These are phyloP conservation scores for Ascochyta pisi DNA, from an alignment of 2,329 filamentous ascomycete genomes.

Conservation along the genomic window DNA sequence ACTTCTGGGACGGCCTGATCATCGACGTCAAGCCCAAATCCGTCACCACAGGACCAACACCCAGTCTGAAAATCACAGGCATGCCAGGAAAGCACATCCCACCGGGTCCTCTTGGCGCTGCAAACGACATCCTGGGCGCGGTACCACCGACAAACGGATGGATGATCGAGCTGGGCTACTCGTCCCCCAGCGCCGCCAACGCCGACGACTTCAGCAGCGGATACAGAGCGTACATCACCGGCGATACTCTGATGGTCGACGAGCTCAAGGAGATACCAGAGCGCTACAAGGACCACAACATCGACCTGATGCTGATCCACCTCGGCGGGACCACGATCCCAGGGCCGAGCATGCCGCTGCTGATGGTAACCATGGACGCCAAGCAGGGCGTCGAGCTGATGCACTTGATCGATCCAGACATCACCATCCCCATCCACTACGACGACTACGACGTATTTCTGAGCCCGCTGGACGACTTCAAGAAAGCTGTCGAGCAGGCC, in stretches of 20 bases:
- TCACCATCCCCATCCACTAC: constrained; percentile 62
- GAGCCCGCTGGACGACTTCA: constrained; percentile 66
- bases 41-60: constrained; percentile 28
- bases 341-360: constrained; percentile 61
- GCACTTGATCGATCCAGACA: constrained; percentile 63
- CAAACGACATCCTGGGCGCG: constrained; percentile 58
- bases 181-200: constrained; percentile 17
- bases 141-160: constrained; percentile 72
- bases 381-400: constrained; percentile 68
- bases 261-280: constrained; percentile 68
- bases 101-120: constrained; percentile 50
- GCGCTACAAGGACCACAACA: constrained; percentile 60
- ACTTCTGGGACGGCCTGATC: constrained; percentile 62
- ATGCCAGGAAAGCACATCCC: constrained; percentile 72
- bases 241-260: constrained; percentile 68
- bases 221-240: constrained; percentile 70
- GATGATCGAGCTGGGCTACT: constrained; percentile 68
- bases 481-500: constrained; percentile 60
- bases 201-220: constrained; percentile 52
- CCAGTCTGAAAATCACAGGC: constrained; percentile 64
- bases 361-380: constrained; percentile 75
- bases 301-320: constrained; percentile 72
- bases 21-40: constrained; percentile 49
- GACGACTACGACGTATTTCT: constrained; percentile 65
- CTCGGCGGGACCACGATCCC: constrained; percentile 72